phyloP scores from a whole-genome alignment of 306 rosid genomes.

The Quercus berberidifolia region DNA sequence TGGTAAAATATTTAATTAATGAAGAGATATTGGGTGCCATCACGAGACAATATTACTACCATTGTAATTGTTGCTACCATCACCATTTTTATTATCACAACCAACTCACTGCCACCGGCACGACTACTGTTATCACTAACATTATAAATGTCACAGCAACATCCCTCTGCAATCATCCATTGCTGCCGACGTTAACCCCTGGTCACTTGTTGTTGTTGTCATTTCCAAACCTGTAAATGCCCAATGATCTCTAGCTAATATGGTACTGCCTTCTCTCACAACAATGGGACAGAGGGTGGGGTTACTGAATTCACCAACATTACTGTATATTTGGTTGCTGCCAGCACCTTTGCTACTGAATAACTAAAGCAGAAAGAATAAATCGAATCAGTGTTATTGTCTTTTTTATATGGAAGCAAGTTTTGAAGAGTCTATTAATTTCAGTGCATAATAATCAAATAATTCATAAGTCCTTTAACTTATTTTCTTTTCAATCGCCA shows the following conservation, averaged over 20 bases:
- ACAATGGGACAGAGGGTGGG: too few relatives aligned
- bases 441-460: neutral
- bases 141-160: neutral
- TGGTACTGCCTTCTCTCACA: too few relatives aligned
- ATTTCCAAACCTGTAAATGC: neutral
- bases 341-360: neutral
- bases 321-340: neutral
- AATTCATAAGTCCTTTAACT: neutral
- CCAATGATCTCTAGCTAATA: too few relatives aligned
- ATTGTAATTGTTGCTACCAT: neutral
- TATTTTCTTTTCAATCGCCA: neutral
- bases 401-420: neutral
- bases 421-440: neutral
- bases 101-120: neutral
- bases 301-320: neutral
- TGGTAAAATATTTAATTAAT: too few relatives aligned
- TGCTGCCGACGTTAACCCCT: neutral
- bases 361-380: neutral
- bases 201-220: neutral
- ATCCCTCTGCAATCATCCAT: neutral
- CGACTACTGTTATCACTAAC: too few relatives aligned
- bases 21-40: neutral
- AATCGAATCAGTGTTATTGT: neutral
- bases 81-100: neutral
- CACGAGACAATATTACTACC: neutral